Base-by-base conservation (phyloP, 768 basidiomycete species). In the Dacryopinax primogenitus region DNA sequence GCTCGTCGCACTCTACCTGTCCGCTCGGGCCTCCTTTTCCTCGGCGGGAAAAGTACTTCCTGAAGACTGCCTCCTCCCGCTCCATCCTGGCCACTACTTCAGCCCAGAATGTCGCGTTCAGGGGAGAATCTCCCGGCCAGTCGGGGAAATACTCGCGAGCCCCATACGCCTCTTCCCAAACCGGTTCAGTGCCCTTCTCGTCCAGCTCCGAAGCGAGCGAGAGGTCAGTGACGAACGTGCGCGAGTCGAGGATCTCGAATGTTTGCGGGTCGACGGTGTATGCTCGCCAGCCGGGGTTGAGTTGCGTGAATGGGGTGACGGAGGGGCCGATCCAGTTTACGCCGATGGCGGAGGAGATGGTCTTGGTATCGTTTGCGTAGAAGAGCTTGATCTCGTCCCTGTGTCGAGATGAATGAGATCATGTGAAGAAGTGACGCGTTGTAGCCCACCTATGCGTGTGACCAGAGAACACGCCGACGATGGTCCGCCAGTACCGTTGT, bases 241-340 rank as follows among this genome's bases (percentile, higher is more conserved):
- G 23, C 9, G 51, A 58, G 67, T 86, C 84, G 80, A 86, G 82
- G 62, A 86, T 72, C 68, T 85, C 85, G 68, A 81, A 85, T 7
- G 84, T 84, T 66, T 84, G 83, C 1, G 84, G 83, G 69, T 86
- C 85, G 30, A 86, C 75, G 63, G 85, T 84, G 70, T 85, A 85
- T 0, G 84, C 72, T 63, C 82, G 81, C 51, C 81, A 85, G 13
- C 79, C 80, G 1, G 79, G 83, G 51, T 58, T 58, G 13, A 58
- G 51, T 30, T 58, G 51, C 51, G 51, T 58, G 51, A 58, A 58
- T 21, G 51, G 51, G 13, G 51, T 58, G 13, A 58, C 13, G 51
- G 51, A 58, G 11, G 51, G 51, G 23, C 51, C 51, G 51, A 58
- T 32, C 51, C 51, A 58, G 51, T 58, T 58, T 23, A 58, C 51